Evolutionary conservation across 441 rosid genomes (phyloP), one percentile per base, ranked within the genome.

Genomic region (Flueggea neowawraea): DNA sequence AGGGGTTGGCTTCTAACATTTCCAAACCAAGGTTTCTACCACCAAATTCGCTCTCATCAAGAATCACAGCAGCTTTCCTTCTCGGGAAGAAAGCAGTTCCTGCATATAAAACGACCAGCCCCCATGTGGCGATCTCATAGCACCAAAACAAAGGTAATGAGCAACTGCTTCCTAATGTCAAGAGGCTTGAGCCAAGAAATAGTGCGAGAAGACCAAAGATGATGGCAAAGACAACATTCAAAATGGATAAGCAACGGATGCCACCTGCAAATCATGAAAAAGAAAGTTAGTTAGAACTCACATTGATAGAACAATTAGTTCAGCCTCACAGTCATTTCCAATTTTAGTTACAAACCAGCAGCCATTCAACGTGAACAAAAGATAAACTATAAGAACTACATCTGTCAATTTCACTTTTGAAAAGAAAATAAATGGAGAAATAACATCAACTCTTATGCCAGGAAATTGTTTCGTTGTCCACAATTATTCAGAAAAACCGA

Each of bases 71-170:
- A 7, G 88, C 84, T 78, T 80, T 88, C 75, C 96, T 88, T 68
- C 87, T 84, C 44, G 90, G 75, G 64, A 71, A 76, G 69, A 82
- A 80, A 50, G 96, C 88, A 15, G 92, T 81, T 66, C 92, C 98
- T 2, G 75, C 83, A 44, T 84, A 88, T 62, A 90, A 72, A 68
- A 82, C 45, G 41, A 90, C 89, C 4, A 92, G 81, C 32, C 96
- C 92, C 96, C 96, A 92, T 2, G 86, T 76, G 32, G 89, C 79
- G 57, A 90, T 78, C 82, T 90, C 96, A 57, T 92, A 88, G 83
- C 96, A 92, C 97, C 98, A 92, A 76, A 90, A 92, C 73, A 92
- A 71, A 54, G 97, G 90, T 65, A 80, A 53, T 2, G 94, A 88
- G 67, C 97, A 92, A 70, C 88, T 88, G 69, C 91, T 92, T 59